Evolutionary conservation across 768 basidiomycete species (phyloP), one percentile per base, ranked within the genome.

Genomic region (Leccinum sublutescens): DNA sequence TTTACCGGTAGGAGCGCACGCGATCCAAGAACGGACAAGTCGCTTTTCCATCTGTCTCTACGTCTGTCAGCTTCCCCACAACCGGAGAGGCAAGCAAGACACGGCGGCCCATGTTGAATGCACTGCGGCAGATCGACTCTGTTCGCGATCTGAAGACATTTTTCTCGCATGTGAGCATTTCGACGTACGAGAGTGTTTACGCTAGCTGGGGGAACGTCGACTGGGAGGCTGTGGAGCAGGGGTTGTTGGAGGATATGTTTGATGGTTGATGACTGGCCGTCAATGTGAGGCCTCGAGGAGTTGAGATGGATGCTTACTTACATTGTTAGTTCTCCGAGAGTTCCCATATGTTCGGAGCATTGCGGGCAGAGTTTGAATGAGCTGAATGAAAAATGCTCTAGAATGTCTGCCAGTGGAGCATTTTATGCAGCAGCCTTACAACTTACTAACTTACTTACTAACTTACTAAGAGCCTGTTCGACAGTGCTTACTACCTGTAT

Each of bases 121-220:
- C 78, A 3, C 53, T 93, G 23, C 86, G 85, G 52, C 86, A 89
- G 62, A 88, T 98, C 57, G 86, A 88, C 61, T 93, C 91, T 55
- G 84, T 97, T 45, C 83, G 86, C 40, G 91, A 97, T 67, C 77
- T 99, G 25, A 81, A 87, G n/a, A 83, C 88, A 1, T 99, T 99
- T 79, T 95, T 98, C 74, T 87, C 93, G 1, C 83, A 87, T 57
- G 87, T 95, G 52, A 96, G 94, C 73, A 85, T 96, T 53, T 79
- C 87, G 5, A 88, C 90, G 10, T 98, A 94, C 70, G 94, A 98
- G 75, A 89, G 89, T 59, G 82, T 96, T 50, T 99, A 98, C 72
- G 84, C 84, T 7, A 88, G 88, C 63, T 85, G 83, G 14, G 88
- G 89, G 0, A 85, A 82, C 57, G 78, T 98, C 19, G 95, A 98